phyloP scores from a whole-genome alignment of 495 filamentous ascomycete genomes.

The Penicillium coprophilum region DNA sequence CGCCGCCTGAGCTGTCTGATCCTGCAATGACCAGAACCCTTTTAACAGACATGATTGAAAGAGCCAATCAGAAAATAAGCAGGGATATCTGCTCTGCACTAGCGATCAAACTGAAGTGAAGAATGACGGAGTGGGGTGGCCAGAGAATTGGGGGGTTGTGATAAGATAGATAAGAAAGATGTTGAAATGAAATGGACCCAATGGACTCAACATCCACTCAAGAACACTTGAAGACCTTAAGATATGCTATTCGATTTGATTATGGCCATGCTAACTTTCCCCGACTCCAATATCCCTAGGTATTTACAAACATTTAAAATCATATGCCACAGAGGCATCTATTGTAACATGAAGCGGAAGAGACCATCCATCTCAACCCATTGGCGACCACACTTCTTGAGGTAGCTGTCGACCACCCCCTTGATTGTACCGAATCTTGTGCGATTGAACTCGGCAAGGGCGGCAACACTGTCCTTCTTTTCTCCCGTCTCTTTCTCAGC shows the following conservation, averaged over 20 bases:
- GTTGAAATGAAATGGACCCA: background rate
- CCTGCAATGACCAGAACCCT: conserved; percentile 80
- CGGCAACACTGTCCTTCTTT: conserved; percentile 60
- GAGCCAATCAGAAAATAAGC: conserved; percentile 15
- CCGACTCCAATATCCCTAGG: conserved; percentile 12
- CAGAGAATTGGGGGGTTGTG: conserved; percentile 3
- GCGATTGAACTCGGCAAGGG: conserved; percentile 77
- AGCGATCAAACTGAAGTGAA: conserved; percentile 2
- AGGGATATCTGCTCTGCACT: background rate
- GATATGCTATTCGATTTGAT: conserved; percentile 25
- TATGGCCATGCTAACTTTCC: conserved; percentile 12
- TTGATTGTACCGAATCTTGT: conserved; percentile 71
- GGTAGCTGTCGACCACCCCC: conserved; percentile 77
- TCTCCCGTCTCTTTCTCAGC: conserved; percentile 45
- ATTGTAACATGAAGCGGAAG: conserved; percentile 67
- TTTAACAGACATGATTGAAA: conserved; percentile 40
- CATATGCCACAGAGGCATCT: conserved; percentile 24
- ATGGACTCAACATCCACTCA: background rate
- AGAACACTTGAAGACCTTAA: conserved; percentile 4
- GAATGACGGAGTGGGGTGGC: conserved; percentile 10
- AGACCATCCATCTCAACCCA: conserved; percentile 96
- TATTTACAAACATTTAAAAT: conserved; percentile 30
- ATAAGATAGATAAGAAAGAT: conserved; percentile 20
- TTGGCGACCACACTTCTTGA: conserved; percentile 89
- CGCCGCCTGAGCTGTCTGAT: conserved; percentile 83